These are phyloP conservation scores for Teratosphaeria viscida DNA, from an alignment of 2,329 filamentous ascomycete species.

Conservation along the genomic window DNA sequence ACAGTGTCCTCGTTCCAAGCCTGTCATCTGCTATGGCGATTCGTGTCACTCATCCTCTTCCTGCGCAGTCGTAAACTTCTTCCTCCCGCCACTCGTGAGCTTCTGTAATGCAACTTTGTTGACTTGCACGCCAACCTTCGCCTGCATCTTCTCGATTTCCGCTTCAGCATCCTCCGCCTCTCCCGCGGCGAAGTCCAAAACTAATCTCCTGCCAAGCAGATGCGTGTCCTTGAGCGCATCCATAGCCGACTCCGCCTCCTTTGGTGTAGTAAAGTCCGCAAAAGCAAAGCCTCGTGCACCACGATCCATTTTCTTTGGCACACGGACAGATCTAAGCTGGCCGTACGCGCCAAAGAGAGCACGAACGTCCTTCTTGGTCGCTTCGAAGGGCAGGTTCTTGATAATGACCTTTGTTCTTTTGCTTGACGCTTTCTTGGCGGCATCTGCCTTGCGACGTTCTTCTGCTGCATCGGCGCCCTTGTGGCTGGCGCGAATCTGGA, in stretches of 20 bases:
- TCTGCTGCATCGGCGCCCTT: conserved; percentile 79
- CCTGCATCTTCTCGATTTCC: conserved; percentile 93
- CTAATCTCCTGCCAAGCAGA: conserved; percentile 76
- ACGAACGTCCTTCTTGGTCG: conserved; percentile 82
- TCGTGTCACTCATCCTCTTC: conserved; percentile 18
- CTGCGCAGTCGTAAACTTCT: conserved; percentile 56
- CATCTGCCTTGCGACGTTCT: conserved; percentile 72
- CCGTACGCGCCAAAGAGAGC: conserved; percentile 82
- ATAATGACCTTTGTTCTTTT: conserved; percentile 87
- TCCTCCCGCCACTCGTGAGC: conserved; percentile 71
- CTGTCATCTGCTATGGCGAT: background rate
- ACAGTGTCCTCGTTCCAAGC: background rate
- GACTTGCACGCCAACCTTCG: conserved; percentile 83
- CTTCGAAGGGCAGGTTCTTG: conserved; percentile 96
- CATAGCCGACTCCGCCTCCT: conserved; percentile 84
- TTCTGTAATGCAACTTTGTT: conserved; percentile 85
- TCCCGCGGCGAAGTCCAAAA: conserved; percentile 82
- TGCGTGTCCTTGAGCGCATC: conserved; percentile 87
- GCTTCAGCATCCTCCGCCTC: conserved; percentile 87
- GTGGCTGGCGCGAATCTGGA: conserved; percentile 78
- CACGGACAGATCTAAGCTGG: conserved; percentile 79
- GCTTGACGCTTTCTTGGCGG: conserved; percentile 65
- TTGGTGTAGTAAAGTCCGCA: conserved; percentile 84
- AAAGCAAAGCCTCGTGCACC: conserved; percentile 89
- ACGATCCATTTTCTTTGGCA: conserved; percentile 90